These are phyloP conservation scores for Candida caryicola DNA, from an alignment of 805 yeast genomes.

Conservation along the genomic window DNA sequence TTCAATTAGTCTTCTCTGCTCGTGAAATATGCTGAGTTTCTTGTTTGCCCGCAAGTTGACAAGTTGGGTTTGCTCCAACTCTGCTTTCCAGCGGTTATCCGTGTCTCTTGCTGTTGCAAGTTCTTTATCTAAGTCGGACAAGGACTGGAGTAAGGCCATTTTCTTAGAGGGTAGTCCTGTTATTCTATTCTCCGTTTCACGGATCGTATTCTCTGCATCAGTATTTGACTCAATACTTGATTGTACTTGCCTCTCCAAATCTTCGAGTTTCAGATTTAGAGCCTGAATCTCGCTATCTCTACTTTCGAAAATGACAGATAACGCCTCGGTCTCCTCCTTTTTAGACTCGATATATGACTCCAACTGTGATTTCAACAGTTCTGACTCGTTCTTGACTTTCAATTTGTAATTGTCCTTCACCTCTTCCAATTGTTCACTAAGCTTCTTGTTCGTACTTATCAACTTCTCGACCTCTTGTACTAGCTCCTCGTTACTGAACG, in stretches of 20 bases:
- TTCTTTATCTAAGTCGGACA: constrained; percentile 18
- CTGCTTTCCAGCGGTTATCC: constrained; percentile 17
- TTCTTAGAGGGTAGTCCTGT: constrained; percentile 16
- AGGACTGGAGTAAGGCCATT: constrained; percentile 16
- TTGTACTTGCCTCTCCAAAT: constrained; percentile 5
- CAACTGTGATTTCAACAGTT: constrained; percentile 15
- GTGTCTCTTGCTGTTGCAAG: constrained; percentile 15
- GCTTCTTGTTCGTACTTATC: constrained; percentile 8
- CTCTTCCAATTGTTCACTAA: constrained; percentile 4
- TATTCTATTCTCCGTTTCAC: constrained; percentile 15
- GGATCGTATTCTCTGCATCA: constrained; percentile 6
- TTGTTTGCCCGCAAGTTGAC: constrained; percentile 6
- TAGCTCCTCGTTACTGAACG: constrained; percentile 20
- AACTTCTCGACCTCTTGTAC: constrained; percentile 17
- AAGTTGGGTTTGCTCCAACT: neutral
- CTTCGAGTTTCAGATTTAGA: constrained; percentile 7
- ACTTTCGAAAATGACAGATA: constrained; percentile 22
- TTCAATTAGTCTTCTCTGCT: constrained; percentile 44
- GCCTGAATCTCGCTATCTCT: constrained; percentile 22
- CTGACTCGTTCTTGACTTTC: constrained; percentile 15
- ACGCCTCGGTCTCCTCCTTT: constrained; percentile 21
- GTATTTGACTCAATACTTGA: constrained; percentile 6
- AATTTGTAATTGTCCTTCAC: constrained; percentile 11
- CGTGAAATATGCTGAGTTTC: constrained; percentile 34
- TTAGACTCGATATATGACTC: constrained; percentile 15